phyloP scores from a whole-genome alignment of 441 rosid genomes.

The Manihot esculenta region DNA sequence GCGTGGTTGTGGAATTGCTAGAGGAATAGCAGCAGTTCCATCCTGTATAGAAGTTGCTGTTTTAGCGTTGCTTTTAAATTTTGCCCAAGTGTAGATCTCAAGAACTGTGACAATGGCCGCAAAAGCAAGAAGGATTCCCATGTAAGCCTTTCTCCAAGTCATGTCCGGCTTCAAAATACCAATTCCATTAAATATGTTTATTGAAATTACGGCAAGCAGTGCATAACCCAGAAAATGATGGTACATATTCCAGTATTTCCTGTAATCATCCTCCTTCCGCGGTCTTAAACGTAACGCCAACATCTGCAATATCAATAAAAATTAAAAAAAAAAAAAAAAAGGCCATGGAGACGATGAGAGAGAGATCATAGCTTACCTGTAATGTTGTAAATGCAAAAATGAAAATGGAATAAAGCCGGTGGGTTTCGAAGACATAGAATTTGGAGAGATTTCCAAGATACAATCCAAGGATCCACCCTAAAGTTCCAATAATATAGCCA shows the following conservation, averaged over 20 bases:
- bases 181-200: constrained; percentile 52
- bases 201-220: constrained; percentile 36
- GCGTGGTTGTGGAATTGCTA: neutral
- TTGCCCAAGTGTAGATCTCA: constrained; percentile 45
- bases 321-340: no score
- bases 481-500: constrained; percentile 44
- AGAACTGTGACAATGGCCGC: constrained; percentile 23
- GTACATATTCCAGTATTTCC: constrained; percentile 58
- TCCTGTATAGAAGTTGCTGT: neutral
- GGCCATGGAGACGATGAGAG: no score
- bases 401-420: constrained; percentile 37
- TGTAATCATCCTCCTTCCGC: constrained; percentile 25
- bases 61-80: constrained; percentile 15
- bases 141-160: constrained; percentile 46
- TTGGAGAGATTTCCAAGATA: constrained; percentile 40
- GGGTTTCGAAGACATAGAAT: constrained; percentile 35
- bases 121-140: constrained; percentile 33
- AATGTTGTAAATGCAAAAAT: constrained; percentile 47
- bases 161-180: constrained; percentile 35
- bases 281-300: constrained; percentile 44
- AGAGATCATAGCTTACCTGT: no score
- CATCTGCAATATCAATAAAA: constrained; percentile 41
- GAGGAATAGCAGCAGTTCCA: neutral
- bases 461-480: constrained; percentile 46
- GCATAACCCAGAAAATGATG: constrained; percentile 55